These are phyloP conservation scores for Alternaria sp. DNA, from an alignment of 2,329 filamentous ascomycete genomes.

Conservation along the genomic window DNA sequence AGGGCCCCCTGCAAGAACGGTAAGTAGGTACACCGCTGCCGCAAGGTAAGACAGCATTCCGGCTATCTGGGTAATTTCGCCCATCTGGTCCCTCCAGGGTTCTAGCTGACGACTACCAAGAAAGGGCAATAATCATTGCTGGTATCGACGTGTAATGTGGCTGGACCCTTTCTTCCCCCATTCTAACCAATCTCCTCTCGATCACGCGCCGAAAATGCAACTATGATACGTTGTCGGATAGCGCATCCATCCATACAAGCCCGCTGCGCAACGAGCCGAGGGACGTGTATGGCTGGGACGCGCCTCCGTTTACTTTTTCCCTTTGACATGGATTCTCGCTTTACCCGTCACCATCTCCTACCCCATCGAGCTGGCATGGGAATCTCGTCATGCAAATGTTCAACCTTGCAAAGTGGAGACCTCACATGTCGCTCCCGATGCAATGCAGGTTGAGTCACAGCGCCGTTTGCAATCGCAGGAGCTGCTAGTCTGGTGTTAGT, in stretches of 20 bases:
- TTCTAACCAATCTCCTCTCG: neutral
- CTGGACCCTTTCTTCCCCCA: neutral
- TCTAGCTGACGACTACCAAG: neutral
- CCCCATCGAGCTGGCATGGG: neutral
- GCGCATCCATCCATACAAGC: slow-evolving; percentile 2
- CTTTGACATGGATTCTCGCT: neutral
- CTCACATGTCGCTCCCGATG: neutral
- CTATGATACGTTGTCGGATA: neutral
- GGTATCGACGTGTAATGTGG: slow-evolving; percentile 7
- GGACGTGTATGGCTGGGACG: slow-evolving; percentile 1
- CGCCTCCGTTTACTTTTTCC: neutral
- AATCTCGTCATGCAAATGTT: neutral
- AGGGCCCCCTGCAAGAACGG: neutral
- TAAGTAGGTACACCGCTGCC: neutral
- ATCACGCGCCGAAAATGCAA: neutral
- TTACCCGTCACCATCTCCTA: neutral
- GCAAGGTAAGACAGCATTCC: neutral
- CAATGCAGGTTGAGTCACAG: slow-evolving; percentile 1
- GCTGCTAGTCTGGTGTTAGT: neutral
- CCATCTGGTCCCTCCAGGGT: neutral
- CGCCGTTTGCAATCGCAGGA: neutral
- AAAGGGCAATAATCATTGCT: neutral
- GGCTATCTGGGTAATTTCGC: neutral
- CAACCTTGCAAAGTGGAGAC: neutral
- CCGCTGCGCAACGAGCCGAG: neutral